Conservation (phyloP, 306 rosid genomes). For the Aeschynomene evenia region DNA sequence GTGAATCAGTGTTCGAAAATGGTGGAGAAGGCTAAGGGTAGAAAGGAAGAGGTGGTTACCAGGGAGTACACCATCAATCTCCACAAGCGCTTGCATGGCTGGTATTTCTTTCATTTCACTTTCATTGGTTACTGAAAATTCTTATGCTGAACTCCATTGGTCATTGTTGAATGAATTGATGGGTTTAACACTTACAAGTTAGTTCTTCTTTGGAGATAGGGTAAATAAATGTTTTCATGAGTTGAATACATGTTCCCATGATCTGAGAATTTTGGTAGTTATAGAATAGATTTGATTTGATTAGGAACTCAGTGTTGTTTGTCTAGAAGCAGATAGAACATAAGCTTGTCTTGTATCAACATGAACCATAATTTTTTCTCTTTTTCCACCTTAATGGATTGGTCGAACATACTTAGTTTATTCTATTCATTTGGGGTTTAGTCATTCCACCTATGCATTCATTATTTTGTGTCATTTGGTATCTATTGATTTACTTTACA, state of each 20-base stretch:
- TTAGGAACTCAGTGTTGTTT: not conserved
- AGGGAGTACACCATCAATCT: constrained; percentile 94
- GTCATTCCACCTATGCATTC: not conserved
- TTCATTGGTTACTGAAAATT: not conserved
- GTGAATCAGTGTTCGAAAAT: constrained; percentile 37
- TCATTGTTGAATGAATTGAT: not conserved
- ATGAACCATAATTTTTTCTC: not conserved
- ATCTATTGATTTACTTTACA: not conserved
- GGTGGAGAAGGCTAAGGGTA: constrained; percentile 83
- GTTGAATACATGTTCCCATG: not conserved
- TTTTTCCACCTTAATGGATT: too few relatives aligned
- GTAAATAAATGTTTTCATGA: too few relatives aligned
- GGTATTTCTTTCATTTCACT: constrained; percentile 39
- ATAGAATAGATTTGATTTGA: not conserved
- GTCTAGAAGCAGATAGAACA: not conserved
- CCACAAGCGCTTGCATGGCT: constrained; percentile 91
- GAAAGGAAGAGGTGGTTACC: constrained; percentile 90
- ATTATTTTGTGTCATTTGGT: not conserved
- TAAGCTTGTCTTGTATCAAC: not conserved
- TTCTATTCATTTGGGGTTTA: too few relatives aligned
- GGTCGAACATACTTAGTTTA: too few relatives aligned
- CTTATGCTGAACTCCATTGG: too few relatives aligned
- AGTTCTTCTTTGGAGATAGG: too few relatives aligned
- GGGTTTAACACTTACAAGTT: not conserved
- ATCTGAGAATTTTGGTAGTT: not conserved